These are phyloP conservation scores for Geranium rotundifolium DNA, from an alignment of 345 rosid species.

Conservation along the genomic window DNA sequence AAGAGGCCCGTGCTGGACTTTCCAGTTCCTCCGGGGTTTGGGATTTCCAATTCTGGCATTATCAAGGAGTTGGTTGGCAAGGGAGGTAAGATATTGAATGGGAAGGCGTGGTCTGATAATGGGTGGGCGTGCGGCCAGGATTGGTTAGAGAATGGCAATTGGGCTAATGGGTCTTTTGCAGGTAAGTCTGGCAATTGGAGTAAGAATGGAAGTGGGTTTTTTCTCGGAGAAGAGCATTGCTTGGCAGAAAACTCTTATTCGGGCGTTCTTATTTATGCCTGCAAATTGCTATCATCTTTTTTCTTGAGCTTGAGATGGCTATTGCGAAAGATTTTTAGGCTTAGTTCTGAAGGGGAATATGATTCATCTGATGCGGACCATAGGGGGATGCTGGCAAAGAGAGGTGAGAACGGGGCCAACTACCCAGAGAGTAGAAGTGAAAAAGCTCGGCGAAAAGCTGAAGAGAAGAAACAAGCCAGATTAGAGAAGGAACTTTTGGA, in stretches of 20 bases:
- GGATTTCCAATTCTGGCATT: slow-evolving; percentile 66
- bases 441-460: slow-evolving; percentile 93
- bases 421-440: slow-evolving; percentile 72
- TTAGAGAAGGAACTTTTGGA: slow-evolving; percentile 73
- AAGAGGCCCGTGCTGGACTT: slow-evolving; percentile 91
- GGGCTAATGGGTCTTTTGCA: slow-evolving; percentile 44
- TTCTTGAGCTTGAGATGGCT: slow-evolving; percentile 88
- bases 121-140: slow-evolving; percentile 73
- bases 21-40: slow-evolving; percentile 58
- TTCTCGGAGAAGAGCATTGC: slow-evolving; percentile 70
- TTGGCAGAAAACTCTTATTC: slow-evolving; percentile 75
- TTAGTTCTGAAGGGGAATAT: slow-evolving; percentile 55
- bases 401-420: slow-evolving; percentile 49
- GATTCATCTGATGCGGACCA: slow-evolving; percentile 49
- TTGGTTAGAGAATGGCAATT: slow-evolving; percentile 67
- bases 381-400: slow-evolving; percentile 51
- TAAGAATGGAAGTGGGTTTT: slow-evolving; percentile 42
- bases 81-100: slow-evolving; percentile 81
- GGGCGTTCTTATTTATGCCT: slow-evolving; percentile 51
- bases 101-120: slow-evolving; percentile 71
- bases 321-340: slow-evolving; percentile 80
- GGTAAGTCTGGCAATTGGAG: slow-evolving; percentile 45
- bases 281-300: slow-evolving; percentile 58
- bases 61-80: slow-evolving; percentile 85
- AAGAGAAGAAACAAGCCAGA: slow-evolving; percentile 94